These are phyloP conservation scores for Diaporthe batatas DNA, from an alignment of 2,329 filamentous ascomycete species.

Conservation along the genomic window DNA sequence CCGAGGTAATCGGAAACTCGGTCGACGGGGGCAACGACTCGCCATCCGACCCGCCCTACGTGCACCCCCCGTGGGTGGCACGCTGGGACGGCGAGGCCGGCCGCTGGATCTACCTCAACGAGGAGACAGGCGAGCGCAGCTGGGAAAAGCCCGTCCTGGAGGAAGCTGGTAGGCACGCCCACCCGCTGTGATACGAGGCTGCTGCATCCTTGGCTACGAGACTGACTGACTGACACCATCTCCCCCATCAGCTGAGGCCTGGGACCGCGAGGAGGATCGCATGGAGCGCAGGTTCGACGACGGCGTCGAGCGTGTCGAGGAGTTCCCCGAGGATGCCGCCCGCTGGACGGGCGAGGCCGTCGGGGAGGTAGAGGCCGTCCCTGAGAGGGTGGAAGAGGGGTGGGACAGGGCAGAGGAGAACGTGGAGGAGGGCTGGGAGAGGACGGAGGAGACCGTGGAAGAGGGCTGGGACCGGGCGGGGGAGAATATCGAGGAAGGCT, in stretches of 20 bases:
- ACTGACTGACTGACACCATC: background rate
- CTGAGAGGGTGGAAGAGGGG: conserved; percentile 24
- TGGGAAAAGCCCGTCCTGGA: conserved; percentile 36
- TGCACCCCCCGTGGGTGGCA: conserved; percentile 35
- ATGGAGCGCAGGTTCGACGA: conserved; percentile 37
- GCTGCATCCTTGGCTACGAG: too few relatives aligned
- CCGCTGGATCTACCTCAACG: conserved; percentile 40
- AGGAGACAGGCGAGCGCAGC: conserved; percentile 39
- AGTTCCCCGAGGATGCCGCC: conserved; percentile 37
- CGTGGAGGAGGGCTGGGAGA: conserved; percentile 26
- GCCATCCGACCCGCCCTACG: conserved; percentile 34
- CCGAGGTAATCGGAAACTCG: conserved; percentile 29
- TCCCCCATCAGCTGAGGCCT: conserved; percentile 9
- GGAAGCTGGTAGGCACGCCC: conserved; percentile 32
- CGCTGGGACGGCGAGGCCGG: conserved; percentile 38
- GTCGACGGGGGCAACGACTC: conserved; percentile 28
- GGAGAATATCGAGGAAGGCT: conserved; percentile 47
- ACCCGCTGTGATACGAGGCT: accelerated
- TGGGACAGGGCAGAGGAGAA: conserved; percentile 37
- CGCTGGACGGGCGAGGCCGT: conserved; percentile 39
- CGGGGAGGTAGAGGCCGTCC: conserved; percentile 31
- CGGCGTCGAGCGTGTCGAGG: conserved; percentile 33
- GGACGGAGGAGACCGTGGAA: conserved; percentile 27
- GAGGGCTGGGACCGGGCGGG: conserved; percentile 36
- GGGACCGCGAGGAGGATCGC: conserved; percentile 33